phyloP scores from a whole-genome alignment of 2,329 filamentous ascomycete genomes.

The Alternaria dauci region DNA sequence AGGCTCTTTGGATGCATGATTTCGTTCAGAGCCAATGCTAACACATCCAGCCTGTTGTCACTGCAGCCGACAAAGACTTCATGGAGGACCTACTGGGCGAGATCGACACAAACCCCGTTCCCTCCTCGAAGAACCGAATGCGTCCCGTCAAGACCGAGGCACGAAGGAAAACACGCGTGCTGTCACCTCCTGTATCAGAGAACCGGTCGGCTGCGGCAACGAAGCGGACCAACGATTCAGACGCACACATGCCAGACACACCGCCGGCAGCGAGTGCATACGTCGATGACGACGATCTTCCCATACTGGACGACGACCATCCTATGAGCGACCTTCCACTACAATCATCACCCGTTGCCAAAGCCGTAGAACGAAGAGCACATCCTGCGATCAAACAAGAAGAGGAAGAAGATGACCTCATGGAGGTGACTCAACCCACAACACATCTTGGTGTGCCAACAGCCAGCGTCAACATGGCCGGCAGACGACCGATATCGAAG shows the following conservation, averaged over 20 bases:
- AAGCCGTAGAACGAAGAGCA: conserved; percentile 76
- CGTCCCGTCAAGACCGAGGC: conserved; percentile 76
- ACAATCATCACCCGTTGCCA: conserved; percentile 86
- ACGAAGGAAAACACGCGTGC: conserved; percentile 78
- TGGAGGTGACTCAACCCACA: conserved; percentile 83
- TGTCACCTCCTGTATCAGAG: conserved; percentile 75
- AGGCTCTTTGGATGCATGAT: conserved; percentile 25
- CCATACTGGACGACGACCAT: conserved; percentile 70
- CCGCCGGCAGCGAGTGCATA: conserved; percentile 50
- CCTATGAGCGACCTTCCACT: conserved; percentile 81
- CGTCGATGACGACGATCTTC: conserved; percentile 65
- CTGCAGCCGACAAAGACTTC: conserved; percentile 88
- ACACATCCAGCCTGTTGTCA: conserved; percentile 70
- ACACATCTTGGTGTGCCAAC: conserved; percentile 69
- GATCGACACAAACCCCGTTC: conserved; percentile 79
- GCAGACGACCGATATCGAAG: conserved; percentile 79
- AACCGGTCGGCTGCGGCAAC: conserved; percentile 39
- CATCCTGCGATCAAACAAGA: conserved; percentile 65
- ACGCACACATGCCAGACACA: conserved; percentile 56
- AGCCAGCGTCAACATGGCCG: conserved; percentile 83
- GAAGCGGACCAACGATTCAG: conserved; percentile 42
- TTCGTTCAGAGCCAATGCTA: conserved; percentile 17
- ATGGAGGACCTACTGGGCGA: conserved; percentile 84
- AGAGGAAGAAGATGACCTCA: conserved; percentile 77
- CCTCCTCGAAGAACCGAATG: conserved; percentile 62